Conservation (phyloP, 129 eudicot species). For the Solidago caesia region DNA sequence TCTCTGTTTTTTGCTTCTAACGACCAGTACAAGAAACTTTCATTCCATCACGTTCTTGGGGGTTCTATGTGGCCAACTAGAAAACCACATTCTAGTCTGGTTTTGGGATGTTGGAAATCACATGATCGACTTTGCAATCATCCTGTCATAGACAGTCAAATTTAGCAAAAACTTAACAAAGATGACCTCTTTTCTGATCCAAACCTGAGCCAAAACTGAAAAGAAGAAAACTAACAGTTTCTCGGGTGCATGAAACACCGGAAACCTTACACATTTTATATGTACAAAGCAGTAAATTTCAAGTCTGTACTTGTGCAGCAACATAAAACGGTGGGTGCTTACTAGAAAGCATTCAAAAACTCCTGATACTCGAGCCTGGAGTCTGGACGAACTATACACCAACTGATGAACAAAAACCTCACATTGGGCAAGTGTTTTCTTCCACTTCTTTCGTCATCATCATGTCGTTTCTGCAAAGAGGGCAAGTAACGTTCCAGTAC, state of each 20-base stretch:
- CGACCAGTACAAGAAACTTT: not conserved
- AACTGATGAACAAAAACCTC: constrained; percentile 35
- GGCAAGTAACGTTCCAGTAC: constrained; percentile 74
- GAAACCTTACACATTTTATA: constrained; percentile 40
- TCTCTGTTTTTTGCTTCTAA: not conserved
- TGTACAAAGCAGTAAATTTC: constrained; percentile 38
- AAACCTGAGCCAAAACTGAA: constrained; percentile 18
- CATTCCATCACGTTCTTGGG: not conserved
- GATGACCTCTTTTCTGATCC: constrained; percentile 28
- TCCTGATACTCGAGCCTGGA: constrained; percentile 8
- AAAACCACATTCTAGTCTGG: not conserved
- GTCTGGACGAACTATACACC: constrained; percentile 6
- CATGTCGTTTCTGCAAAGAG: constrained; percentile 69
- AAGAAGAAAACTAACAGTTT: constrained; percentile 27
- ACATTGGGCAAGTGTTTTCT: constrained; percentile 80
- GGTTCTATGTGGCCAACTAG: not conserved
- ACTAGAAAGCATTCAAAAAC: constrained; percentile 23
- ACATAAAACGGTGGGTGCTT: constrained; percentile 6
- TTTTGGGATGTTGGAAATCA: not conserved
- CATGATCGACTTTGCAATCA: not conserved
- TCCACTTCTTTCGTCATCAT: constrained; percentile 62
- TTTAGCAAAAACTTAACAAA: constrained; percentile 11
- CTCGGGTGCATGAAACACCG: constrained; percentile 42
- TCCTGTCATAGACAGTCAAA: not conserved
- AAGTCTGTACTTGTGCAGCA: constrained; percentile 22